These are phyloP conservation scores for Helichrysum umbraculigerum DNA, from an alignment of 129 eudicot genomes.

Conservation along the genomic window DNA sequence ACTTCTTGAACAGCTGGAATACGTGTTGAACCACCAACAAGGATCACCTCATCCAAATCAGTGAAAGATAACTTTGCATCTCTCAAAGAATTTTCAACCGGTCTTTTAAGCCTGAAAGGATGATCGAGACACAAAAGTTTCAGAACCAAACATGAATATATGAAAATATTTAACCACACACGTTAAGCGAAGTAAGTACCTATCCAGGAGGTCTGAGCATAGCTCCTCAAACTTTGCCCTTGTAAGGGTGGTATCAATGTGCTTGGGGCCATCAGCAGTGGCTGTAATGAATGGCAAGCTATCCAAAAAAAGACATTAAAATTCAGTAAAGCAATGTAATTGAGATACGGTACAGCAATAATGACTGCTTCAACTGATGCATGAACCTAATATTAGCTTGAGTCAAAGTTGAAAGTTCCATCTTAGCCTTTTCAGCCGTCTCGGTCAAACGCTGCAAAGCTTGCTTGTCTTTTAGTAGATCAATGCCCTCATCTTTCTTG, in stretches of 20 bases:
- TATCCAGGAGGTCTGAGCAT: slow-evolving; percentile 94
- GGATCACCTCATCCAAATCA: slow-evolving; percentile 92
- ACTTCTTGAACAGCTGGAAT: slow-evolving; percentile 98
- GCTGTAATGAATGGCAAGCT: slow-evolving; percentile 98
- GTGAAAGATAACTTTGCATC: slow-evolving; percentile 90
- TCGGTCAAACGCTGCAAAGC: slow-evolving; percentile 95
- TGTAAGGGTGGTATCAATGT: slow-evolving; percentile 91
- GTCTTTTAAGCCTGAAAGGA: slow-evolving; percentile 69
- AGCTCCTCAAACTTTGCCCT: slow-evolving; percentile 93
- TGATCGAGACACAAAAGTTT: neutral
- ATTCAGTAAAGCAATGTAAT: slow-evolving; percentile 10
- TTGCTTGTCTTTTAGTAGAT: slow-evolving; percentile 92
- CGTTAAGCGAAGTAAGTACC: slow-evolving; percentile 36
- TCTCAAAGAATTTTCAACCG: slow-evolving; percentile 87
- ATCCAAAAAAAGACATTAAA: slow-evolving; percentile 12
- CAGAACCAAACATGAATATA: neutral
- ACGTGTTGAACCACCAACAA: slow-evolving; percentile 99
- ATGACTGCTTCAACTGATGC: neutral
- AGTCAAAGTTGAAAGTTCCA: slow-evolving; percentile 92
- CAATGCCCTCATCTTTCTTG: slow-evolving; percentile 90
- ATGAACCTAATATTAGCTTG: slow-evolving; percentile 86
- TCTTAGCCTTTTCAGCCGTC: slow-evolving; percentile 98
- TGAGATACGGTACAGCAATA: neutral
- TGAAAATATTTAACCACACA: neutral
- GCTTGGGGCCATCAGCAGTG: slow-evolving; percentile 98